phyloP scores from a whole-genome alignment of 1,139 yeast species.

The Kurtzmaniella natalensis region DNA sequence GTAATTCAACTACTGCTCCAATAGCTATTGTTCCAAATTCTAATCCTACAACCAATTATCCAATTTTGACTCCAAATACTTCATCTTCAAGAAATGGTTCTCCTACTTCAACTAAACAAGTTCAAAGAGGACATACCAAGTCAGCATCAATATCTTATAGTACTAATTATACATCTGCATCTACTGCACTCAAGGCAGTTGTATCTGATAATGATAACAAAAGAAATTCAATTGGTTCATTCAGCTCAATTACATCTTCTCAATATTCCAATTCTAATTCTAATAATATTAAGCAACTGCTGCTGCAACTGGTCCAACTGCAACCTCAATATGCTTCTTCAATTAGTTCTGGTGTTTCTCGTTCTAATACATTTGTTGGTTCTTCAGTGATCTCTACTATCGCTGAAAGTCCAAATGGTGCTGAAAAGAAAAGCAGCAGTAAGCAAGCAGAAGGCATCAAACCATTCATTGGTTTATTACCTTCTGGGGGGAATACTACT shows the following conservation, averaged over 20 bases:
- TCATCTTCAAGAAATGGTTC: constrained; percentile 5
- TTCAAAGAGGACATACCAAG: constrained; percentile 29
- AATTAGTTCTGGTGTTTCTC: constrained; percentile 15
- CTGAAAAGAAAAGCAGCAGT: constrained; percentile 10
- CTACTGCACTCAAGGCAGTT: constrained; percentile 63
- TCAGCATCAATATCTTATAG: constrained; percentile 29
- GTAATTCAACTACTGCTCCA: not conserved
- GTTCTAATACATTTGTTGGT: constrained; percentile 41
- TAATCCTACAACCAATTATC: constrained; percentile 3
- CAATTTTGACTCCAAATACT: constrained; percentile 14
- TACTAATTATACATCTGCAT: constrained; percentile 46
- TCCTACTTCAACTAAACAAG: constrained; percentile 19
- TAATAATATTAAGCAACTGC: constrained; percentile 5
- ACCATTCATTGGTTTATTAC: constrained; percentile 6
- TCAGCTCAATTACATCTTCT: constrained; percentile 12
- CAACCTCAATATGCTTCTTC: constrained; percentile 3
- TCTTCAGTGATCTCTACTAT: constrained; percentile 36
- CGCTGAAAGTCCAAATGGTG: constrained; percentile 40
- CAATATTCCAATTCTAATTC: not conserved
- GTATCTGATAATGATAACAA: constrained; percentile 36
- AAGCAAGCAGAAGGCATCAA: constrained; percentile 6
- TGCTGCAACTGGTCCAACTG: constrained; percentile 6
- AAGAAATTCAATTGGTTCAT: constrained; percentile 17
- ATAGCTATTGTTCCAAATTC: not conserved
- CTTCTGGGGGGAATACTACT: constrained; percentile 10